Evolutionary conservation across 1,284 basidiomycete genomes (phyloP), one percentile per base, ranked within the genome.

Genomic region (Ustanciosporium gigantosporum): DNA sequence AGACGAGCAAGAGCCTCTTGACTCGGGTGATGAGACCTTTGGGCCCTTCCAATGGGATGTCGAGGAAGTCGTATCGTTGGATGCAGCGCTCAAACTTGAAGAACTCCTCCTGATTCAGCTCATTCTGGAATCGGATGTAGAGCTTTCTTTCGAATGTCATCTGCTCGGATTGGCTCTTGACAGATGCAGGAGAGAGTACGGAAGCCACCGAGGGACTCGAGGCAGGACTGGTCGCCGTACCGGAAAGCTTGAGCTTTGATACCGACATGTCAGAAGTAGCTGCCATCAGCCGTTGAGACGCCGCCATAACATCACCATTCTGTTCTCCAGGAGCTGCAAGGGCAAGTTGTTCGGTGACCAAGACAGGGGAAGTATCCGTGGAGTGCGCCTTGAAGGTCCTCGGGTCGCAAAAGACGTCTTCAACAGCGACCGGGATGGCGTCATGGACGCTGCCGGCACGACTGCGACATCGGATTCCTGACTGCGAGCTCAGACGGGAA

Each of bases 361-460:
- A 32, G 15, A 56, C 52, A 13, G 59, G 59, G 9, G 59, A 62
- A 11, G 51, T 44, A 21, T 62, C 59, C 17, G 40, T 47, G 5
- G 59, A 62, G 32, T 62, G 51, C n/a, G 57, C 56, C 27, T 51
- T 27, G 35, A 47, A 31, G 19, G 59, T 62, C 25, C 34, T 50
- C 9, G 38, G 41, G n/a, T 66, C 57, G 41, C 62, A 69, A 22
- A 73, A 73, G 16, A 73, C 37, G 43, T 73, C 69, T 34, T 73
- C 71, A 41, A 66, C 55, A 9, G 59, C 66, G 14, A 68, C 43
- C 1, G 71, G 71, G 31, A 73, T 70, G 4, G 64, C 53, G 36
- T 72, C 71, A 38, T 73, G 71, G 2, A 73, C 68, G 35, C 66
- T 73, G 13, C 70, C 69, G 3, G 66, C 58, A 16, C 70, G 43